Evolutionary conservation across 306 rosid genomes (phyloP).

Genomic region (Cicer bijugum): DNA sequence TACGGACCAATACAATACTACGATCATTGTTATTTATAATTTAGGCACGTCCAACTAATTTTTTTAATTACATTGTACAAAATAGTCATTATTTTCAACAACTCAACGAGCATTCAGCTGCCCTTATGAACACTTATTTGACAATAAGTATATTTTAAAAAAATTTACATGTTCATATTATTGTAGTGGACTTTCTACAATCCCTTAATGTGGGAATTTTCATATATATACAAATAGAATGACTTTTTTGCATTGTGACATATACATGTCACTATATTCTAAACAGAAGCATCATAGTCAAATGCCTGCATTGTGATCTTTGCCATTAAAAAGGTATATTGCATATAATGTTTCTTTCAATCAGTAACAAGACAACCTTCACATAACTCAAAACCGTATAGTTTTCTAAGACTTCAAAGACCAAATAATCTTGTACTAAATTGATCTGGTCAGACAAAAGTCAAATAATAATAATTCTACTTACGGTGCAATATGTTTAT

Average conservation of each 20-base stretch:
- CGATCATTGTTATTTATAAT: not conserved
- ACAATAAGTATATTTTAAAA: conserved; percentile 18
- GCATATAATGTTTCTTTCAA: not conserved
- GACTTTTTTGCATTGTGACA: conserved; percentile 1
- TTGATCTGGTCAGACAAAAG: conserved; percentile 1
- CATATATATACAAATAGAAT: conserved; percentile 31
- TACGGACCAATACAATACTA: not conserved
- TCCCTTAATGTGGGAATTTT: not conserved
- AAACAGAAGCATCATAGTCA: conserved; percentile 12
- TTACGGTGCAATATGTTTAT: conserved; percentile 66
- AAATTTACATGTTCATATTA: conserved; percentile 23
- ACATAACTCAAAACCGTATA: not conserved
- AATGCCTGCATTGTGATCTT: conserved; percentile 24
- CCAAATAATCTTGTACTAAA: conserved; percentile 12
- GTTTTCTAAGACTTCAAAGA: conserved; percentile 10
- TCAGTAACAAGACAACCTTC: conserved; percentile 7
- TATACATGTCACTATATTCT: not conserved
- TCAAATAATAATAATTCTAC: conserved; percentile 38
- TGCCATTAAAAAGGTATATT: not conserved
- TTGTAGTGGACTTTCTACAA: conserved; percentile 9
- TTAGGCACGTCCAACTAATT: not conserved
- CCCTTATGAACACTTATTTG: conserved; percentile 3
- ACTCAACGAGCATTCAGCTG: conserved; percentile 33
- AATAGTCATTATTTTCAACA: not conserved
- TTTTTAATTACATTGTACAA: not conserved